Evolutionary conservation across 1,139 yeast species (phyloP), one percentile per base, ranked within the genome.

Genomic region (Yamadazyma aaseri): DNA sequence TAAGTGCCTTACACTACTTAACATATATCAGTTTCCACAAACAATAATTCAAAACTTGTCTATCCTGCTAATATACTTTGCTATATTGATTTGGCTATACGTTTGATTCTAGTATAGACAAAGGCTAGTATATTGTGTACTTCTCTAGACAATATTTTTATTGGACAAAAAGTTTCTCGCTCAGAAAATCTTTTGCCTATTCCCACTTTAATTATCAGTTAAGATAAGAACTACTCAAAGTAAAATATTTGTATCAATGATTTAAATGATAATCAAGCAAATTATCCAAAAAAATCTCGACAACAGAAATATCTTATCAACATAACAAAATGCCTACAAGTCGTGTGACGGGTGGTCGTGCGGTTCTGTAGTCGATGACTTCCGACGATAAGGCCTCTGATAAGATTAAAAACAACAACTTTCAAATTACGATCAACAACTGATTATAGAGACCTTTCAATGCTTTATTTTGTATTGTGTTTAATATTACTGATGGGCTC

Each of bases 341-440:
- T 22, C 25, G 25, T 22, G 25, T 22, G 13, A 10, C 25, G 25
- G 25, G 10, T 18, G 25, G 25, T 22, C 25, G 25, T 22, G 25
- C n/a, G 12, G 6, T 10, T 10, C 12, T 8, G 12, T 6, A n/a
- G 20, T 22, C n/a, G 13, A 22, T 22, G n/a, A 22, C n/a, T 22
- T 22, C 6, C 12, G 13, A 7, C 13, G 12, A n/a, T 8, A 8
- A 22, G 12, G 13, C 13, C 12, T 11, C 13, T 22, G 25, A 22
- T 22, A 22, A 22, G 25, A 6, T 10, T 10, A 18, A 18, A 7
- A 18, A 18, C 7, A 18, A 18, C 21, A 7, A n/a, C n/a, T n/a
- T n/a, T n/a, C n/a, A n/a, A n/a, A n/a, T n/a, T n/a, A n/a, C n/a
- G n/a, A n/a, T n/a, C n/a, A n/a, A n/a, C n/a, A n/a, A n/a, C n/a